Percentiles rank a stretch among this genome's conserved stretches.
Conservation (phyloP, 2,329 filamentous ascomycete species). For the Colletotrichum echinochloae region DNA sequence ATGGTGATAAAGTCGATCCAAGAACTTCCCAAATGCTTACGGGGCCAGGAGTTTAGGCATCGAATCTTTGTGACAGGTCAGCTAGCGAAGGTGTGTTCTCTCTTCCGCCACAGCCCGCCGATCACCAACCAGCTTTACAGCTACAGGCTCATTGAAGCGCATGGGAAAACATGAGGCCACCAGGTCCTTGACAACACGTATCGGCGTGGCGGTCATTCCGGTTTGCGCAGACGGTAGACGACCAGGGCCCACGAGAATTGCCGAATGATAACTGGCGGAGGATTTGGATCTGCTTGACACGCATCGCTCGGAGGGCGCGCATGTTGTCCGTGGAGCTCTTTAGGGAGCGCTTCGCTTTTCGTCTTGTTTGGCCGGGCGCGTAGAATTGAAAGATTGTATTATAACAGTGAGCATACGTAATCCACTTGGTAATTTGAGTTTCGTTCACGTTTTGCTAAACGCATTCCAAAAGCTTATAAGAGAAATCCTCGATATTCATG, state of each 20-base stretch:
- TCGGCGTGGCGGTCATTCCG: neutral
- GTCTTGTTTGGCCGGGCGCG: neutral
- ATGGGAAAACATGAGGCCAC: neutral
- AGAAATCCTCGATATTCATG: too few species aligned
- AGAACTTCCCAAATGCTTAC: neutral
- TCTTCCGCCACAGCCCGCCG: neutral
- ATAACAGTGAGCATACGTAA: neutral
- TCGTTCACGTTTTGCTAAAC: neutral
- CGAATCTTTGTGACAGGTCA: too few species aligned
- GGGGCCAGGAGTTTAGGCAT: neutral
- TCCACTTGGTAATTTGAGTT: too few species aligned
- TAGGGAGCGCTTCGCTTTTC: neutral
- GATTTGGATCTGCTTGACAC: neutral
- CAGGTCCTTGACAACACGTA: neutral
- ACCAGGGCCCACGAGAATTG: neutral
- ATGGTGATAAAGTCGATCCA: neutral
- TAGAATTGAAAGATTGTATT: neutral
- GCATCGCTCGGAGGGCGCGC: constrained; percentile 13
- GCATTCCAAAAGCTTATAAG: neutral
- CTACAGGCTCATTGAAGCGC: neutral
- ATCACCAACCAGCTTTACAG: neutral
- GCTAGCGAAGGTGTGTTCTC: neutral
- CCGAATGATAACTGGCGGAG: neutral
- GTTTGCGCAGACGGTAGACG: neutral
- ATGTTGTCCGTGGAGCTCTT: constrained; percentile 3